Conservation (phyloP, 352 stramenopile species). For the Pythium aristosporum region DNA sequence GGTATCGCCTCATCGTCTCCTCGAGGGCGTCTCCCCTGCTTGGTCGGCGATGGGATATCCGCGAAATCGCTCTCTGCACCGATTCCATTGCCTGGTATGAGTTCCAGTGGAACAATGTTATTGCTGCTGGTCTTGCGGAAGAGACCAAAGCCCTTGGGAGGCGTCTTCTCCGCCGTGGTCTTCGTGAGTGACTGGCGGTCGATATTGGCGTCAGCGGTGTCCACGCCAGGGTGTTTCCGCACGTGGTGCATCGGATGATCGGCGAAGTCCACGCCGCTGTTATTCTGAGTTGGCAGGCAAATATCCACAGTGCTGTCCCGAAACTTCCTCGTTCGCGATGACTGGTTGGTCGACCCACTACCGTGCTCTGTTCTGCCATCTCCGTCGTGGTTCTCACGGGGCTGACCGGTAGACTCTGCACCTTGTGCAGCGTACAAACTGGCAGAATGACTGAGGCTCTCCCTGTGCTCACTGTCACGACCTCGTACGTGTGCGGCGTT, state of each 20-base stretch:
- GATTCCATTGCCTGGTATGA: background rate
- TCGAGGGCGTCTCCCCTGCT: background rate
- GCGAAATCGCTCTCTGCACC: background rate
- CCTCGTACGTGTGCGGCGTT: no score
- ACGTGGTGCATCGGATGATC: background rate
- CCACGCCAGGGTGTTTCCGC: background rate
- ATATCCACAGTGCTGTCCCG: background rate
- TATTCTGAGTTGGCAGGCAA: background rate
- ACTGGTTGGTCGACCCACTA: background rate
- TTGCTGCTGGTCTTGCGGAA: conserved; percentile 18
- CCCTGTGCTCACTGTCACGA: no score
- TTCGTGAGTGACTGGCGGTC: background rate
- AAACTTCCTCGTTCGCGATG: background rate
- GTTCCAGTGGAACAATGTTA: conserved; percentile 8
- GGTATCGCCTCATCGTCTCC: background rate
- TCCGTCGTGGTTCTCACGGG: no score
- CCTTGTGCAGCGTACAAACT: no score
- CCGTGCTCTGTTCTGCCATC: no score
- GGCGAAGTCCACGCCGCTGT: background rate
- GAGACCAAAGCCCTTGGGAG: conserved; percentile 2
- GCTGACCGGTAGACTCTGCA: no score
- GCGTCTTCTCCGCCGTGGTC: background rate
- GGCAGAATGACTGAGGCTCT: no score
- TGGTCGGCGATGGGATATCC: background rate
- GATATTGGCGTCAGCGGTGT: background rate